These are phyloP conservation scores for Kuraishia capsulata DNA, from an alignment of 805 yeast species.

Conservation along the genomic window DNA sequence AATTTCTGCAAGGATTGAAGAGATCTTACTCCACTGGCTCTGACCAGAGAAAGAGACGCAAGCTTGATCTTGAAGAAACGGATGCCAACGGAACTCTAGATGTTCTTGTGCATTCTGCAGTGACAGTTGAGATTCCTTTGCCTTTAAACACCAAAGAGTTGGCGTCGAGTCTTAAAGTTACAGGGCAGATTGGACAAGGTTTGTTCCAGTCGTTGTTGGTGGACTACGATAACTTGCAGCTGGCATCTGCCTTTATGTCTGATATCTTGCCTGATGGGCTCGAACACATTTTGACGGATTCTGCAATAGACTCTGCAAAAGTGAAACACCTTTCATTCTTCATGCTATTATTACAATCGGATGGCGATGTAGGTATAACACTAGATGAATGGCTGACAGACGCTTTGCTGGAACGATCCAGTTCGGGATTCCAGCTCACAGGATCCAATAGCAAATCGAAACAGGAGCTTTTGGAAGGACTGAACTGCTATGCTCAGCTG, in stretches of 20 bases:
- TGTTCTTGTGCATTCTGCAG: neutral
- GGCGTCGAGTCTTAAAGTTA: neutral
- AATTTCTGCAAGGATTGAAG: neutral
- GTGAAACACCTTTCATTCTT: neutral
- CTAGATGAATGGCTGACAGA: neutral
- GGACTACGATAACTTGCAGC: neutral
- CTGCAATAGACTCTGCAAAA: neutral
- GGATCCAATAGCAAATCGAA: too few relatives aligned
- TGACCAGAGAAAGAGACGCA: neutral
- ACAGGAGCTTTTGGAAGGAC: neutral
- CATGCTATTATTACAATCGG: neutral
- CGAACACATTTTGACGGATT: too few relatives aligned
- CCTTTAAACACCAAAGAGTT: neutral
- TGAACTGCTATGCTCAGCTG: neutral
- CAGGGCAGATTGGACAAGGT: neutral
- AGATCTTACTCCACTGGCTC: neutral
- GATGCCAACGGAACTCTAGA: neutral
- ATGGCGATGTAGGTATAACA: neutral
- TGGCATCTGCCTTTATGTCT: too few relatives aligned
- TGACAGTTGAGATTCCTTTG: neutral
- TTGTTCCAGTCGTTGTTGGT: neutral
- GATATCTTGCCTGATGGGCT: too few relatives aligned
- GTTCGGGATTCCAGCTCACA: too few relatives aligned
- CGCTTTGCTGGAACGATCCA: neutral
- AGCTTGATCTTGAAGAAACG: neutral